Evolutionary conservation across 768 basidiomycete species (phyloP).

Genomic region (Mycena galericulata): DNA sequence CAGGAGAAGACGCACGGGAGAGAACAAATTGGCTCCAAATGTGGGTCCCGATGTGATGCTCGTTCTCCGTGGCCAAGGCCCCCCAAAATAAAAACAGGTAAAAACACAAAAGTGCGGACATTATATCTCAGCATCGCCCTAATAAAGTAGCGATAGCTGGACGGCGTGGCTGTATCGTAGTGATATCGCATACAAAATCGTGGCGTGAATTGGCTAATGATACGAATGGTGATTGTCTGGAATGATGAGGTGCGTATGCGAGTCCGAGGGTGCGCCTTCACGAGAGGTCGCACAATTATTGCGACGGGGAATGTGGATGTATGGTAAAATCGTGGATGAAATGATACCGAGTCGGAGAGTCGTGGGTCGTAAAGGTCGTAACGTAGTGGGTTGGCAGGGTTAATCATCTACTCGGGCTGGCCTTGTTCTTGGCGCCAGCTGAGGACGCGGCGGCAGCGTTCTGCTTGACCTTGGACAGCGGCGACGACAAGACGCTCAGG

Average conservation of each 20-base stretch:
- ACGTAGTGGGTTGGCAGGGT: background rate
- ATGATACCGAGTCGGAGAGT: constrained; percentile 14
- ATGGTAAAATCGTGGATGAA: constrained; percentile 19
- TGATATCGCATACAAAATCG: constrained; percentile 29
- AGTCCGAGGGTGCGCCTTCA: constrained; percentile 19
- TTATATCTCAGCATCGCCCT: constrained; percentile 27
- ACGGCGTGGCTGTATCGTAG: constrained; percentile 29
- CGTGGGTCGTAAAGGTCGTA: constrained; percentile 31
- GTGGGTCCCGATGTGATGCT: background rate
- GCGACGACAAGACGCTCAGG: constrained; percentile 48
- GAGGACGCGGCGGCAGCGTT: constrained; percentile 45
- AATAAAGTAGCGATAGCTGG: constrained; percentile 9
- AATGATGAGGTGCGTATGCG: constrained; percentile 25
- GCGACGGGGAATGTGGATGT: constrained; percentile 9
- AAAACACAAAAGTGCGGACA: constrained; percentile 24
- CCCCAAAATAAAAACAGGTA: no score
- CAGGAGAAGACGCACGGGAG: no score
- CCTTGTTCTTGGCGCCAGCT: constrained; percentile 42
- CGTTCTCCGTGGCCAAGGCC: no score
- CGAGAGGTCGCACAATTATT: constrained; percentile 15
- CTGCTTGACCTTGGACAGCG: constrained; percentile 55
- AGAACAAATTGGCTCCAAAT: background rate
- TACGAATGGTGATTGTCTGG: constrained; percentile 27
- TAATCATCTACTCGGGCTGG: constrained; percentile 39
- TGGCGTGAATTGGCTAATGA: constrained; percentile 29